phyloP scores from a whole-genome alignment of 2,329 filamentous ascomycete species.

The Epichloe aotearoae region DNA sequence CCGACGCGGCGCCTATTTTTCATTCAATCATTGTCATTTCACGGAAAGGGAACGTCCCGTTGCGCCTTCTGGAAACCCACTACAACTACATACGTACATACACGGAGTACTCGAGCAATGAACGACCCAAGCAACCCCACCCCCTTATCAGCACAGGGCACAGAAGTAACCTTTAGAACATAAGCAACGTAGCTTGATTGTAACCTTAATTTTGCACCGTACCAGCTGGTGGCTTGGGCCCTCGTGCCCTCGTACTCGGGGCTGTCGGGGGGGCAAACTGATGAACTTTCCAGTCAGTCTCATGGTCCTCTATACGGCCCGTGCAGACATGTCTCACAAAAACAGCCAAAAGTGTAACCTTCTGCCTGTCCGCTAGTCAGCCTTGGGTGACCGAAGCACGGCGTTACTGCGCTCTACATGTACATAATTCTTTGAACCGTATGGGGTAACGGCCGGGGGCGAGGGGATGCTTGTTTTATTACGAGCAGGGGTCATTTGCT shows the following conservation, averaged over 20 bases:
- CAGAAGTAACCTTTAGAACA: not conserved
- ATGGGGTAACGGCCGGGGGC: not conserved
- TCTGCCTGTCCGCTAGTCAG: not conserved
- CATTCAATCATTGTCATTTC: too few relatives aligned
- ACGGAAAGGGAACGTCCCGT: too few relatives aligned
- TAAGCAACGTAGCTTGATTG: conserved; percentile 1
- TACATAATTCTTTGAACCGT: too few relatives aligned
- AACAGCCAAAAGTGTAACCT: not conserved
- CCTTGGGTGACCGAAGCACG: not conserved
- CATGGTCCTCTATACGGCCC: not conserved
- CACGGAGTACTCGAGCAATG: not conserved
- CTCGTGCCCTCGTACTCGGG: not conserved
- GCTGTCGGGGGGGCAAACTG: too few relatives aligned
- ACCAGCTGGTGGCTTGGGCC: not conserved
- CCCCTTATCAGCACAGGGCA: not conserved
- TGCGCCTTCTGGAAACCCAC: too few relatives aligned
- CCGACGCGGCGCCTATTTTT: too few relatives aligned
- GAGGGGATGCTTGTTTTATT: too few relatives aligned
- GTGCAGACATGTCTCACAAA: not conserved
- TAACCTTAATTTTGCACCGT: not conserved
- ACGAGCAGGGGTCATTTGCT: too few relatives aligned
- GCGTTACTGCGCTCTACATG: not conserved
- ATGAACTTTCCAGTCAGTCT: too few relatives aligned
- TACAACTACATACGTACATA: too few relatives aligned
- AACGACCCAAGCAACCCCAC: not conserved